phyloP scores from a whole-genome alignment of 2,329 filamentous ascomycete genomes.

The Ophiocordyceps unilateralis region DNA sequence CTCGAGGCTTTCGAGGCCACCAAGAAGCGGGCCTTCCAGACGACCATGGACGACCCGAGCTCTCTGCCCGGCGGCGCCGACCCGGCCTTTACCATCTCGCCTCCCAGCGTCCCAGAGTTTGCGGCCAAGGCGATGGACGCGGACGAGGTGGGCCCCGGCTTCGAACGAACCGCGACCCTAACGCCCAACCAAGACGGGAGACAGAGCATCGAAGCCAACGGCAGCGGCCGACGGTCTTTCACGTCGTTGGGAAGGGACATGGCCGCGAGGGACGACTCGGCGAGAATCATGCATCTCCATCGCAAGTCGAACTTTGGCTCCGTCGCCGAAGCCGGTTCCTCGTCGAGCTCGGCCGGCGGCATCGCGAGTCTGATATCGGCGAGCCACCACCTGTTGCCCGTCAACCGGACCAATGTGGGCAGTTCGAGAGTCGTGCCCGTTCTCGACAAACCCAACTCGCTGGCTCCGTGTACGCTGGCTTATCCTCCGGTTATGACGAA shows the following conservation, averaged over 20 bases:
- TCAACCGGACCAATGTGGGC: conserved; percentile 21
- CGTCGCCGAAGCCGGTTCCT: conserved; percentile 19
- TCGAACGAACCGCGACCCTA: conserved; percentile 49
- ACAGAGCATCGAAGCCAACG: conserved; percentile 54
- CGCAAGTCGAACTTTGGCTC: conserved; percentile 52
- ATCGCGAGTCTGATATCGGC: conserved; percentile 77
- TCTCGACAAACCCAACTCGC: conserved; percentile 36
- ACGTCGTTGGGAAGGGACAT: conserved; percentile 31
- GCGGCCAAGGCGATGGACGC: conserved; percentile 62
- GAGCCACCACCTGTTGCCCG: conserved; percentile 62
- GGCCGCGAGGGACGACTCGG: conserved; percentile 46
- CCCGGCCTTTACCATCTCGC: conserved; percentile 82
- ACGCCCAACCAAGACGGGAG: conserved; percentile 46
- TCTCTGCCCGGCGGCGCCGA: conserved; percentile 34
- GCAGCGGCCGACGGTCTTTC: conserved; percentile 34
- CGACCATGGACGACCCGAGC: conserved; percentile 35
- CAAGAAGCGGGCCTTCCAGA: conserved; percentile 82
- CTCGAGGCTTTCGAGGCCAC: conserved; percentile 83
- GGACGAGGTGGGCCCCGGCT: conserved; percentile 21
- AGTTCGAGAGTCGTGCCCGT: conserved; percentile 17
- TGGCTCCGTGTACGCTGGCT: conserved; percentile 70
- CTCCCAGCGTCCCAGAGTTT: conserved; percentile 77
- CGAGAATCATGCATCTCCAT: conserved; percentile 80
- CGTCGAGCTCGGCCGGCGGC: conserved; percentile 35
- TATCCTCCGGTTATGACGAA: conserved; percentile 72